phyloP scores from a whole-genome alignment of 768 basidiomycete species.

The Tylopilus plumbeoviolaceoides region DNA sequence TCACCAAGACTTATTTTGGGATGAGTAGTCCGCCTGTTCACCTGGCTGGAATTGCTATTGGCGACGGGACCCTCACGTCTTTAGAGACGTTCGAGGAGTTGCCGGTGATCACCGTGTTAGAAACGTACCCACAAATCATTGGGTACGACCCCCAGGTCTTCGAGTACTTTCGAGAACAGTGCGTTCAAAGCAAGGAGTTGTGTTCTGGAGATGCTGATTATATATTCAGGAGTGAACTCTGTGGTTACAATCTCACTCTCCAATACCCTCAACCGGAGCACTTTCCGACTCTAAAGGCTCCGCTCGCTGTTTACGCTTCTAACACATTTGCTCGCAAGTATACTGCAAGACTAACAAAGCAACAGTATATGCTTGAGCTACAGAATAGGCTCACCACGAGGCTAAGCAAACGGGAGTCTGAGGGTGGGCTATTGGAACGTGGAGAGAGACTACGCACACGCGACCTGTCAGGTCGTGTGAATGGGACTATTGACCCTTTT shows the following conservation, averaged over 20 bases:
- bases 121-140: constrained; percentile 73
- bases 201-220: neutral
- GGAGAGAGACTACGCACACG: constrained; percentile 17
- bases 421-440: no score
- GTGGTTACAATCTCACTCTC: constrained; percentile 63
- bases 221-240: constrained; percentile 50
- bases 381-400: constrained; percentile 2
- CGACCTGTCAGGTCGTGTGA: constrained; percentile 45
- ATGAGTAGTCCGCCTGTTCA: constrained; percentile 61
- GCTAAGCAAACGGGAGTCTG: no score
- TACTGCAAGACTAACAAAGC: constrained; percentile 1
- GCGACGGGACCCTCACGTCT: constrained; percentile 58
- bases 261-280: no score
- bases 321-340: neutral
- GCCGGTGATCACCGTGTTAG: constrained; percentile 56
- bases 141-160: constrained; percentile 57
- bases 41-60: constrained; percentile 62
- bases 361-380: constrained; percentile 8
- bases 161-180: constrained; percentile 67
- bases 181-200: constrained; percentile 20
- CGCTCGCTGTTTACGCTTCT: accelerated
- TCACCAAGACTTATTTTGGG: constrained; percentile 62
- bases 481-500: constrained; percentile 56
- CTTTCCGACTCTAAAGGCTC: constrained; percentile 36
- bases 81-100: constrained; percentile 45